phyloP scores from a whole-genome alignment of 805 yeast genomes.

The Zygotorulaspora florentina region DNA sequence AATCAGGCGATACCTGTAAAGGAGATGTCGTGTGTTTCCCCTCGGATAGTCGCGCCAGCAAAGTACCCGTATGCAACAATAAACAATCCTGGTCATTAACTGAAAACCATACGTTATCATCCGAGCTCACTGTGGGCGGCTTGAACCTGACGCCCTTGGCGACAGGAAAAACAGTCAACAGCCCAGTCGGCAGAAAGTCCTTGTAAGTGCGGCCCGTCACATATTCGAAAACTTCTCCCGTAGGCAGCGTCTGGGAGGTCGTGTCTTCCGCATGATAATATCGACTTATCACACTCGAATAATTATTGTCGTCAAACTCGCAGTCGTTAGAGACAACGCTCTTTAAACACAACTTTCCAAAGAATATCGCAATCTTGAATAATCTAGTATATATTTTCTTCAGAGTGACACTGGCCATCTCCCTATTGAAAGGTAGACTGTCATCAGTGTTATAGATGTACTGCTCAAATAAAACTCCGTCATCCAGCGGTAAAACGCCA shows the following conservation, averaged over 20 bases:
- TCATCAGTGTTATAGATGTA: slow-evolving; percentile 24
- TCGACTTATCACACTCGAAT: slow-evolving; percentile 23
- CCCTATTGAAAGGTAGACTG: slow-evolving; percentile 16
- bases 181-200: slow-evolving; percentile 20
- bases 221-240: slow-evolving; percentile 20
- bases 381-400: slow-evolving; percentile 19
- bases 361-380: slow-evolving; percentile 23
- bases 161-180: slow-evolving; percentile 27
- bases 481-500: slow-evolving; percentile 19
- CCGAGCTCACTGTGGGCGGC: slow-evolving; percentile 22
- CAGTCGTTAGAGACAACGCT: slow-evolving; percentile 11
- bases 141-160: slow-evolving; percentile 26
- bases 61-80: slow-evolving; percentile 28
- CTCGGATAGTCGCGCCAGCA: slow-evolving; percentile 19
- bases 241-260: slow-evolving; percentile 7
- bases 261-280: slow-evolving; percentile 15
- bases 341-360: slow-evolving; percentile 21
- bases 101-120: slow-evolving; percentile 27
- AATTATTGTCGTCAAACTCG: slow-evolving; percentile 4
- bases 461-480: slow-evolving; percentile 25
- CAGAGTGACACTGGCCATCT: slow-evolving; percentile 13
- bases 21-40: slow-evolving; percentile 26
- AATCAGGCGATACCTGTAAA: slow-evolving; percentile 18
- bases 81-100: slow-evolving; percentile 29
- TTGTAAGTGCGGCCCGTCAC: slow-evolving; percentile 17